These are phyloP conservation scores for Microcos paniculata DNA, from an alignment of 345 rosid species.

Conservation along the genomic window DNA sequence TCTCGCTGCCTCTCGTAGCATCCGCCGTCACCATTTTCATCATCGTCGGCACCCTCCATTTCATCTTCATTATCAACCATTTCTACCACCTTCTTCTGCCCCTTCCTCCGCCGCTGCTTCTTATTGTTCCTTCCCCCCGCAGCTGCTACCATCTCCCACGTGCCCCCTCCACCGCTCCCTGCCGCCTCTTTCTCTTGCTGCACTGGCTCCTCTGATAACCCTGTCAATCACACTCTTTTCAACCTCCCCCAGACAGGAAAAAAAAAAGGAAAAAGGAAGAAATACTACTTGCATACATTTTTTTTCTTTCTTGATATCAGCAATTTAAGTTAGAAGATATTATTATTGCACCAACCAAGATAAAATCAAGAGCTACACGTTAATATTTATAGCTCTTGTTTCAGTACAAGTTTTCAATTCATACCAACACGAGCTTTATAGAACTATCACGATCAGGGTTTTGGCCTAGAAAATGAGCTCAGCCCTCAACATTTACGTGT, in stretches of 20 bases:
- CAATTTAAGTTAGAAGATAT: no score
- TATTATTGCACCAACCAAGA: neutral
- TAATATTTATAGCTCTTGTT: neutral
- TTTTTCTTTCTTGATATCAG: no score
- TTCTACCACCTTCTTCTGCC: conserved; percentile 38
- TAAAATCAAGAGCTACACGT: neutral
- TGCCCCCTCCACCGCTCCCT: conserved; percentile 54
- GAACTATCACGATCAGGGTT: neutral
- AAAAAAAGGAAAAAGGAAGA: neutral
- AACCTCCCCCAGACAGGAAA: neutral
- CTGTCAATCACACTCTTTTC: conserved; percentile 34
- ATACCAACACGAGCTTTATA: neutral
- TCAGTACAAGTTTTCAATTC: neutral
- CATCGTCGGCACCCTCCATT: conserved; percentile 33
- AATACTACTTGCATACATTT: neutral
- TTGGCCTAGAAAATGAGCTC: neutral
- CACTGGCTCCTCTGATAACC: conserved; percentile 83
- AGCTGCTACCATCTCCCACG: conserved; percentile 44
- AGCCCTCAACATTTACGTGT: neutral
- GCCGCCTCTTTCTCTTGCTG: conserved; percentile 70
- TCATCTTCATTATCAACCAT: conserved; percentile 43
- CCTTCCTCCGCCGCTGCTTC: conserved; percentile 46
- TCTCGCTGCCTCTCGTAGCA: conserved; percentile 83
- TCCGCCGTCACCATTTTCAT: conserved; percentile 34
- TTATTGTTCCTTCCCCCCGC: conserved; percentile 25